Conservation (phyloP, 768 basidiomycete genomes). For the Rhodotorula taiwanensis region DNA sequence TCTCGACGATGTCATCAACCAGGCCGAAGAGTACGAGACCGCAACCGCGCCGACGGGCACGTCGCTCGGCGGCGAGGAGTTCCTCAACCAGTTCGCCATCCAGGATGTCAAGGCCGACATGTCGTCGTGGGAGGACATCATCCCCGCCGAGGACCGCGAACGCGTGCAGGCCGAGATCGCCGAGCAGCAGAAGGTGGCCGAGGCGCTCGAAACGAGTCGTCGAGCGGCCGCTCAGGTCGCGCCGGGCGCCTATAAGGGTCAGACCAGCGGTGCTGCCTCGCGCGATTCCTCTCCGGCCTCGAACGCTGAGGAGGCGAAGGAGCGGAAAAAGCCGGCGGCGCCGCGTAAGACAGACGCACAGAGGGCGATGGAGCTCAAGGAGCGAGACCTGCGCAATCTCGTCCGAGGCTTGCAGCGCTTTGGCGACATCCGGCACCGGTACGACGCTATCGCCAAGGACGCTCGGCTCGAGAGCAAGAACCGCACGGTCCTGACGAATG, state of each 20-base stretch:
- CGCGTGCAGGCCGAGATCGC: slow-evolving; percentile 48
- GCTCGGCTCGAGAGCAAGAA: slow-evolving; percentile 91
- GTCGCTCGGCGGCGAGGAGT: slow-evolving; percentile 94
- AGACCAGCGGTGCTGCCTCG: slow-evolving; percentile 59
- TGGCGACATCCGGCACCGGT: slow-evolving; percentile 93
- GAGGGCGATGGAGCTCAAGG: slow-evolving; percentile 93
- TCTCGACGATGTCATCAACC: slow-evolving; percentile 92
- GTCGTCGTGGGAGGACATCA: slow-evolving; percentile 94
- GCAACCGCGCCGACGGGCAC: slow-evolving; percentile 66
- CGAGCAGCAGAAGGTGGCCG: slow-evolving; percentile 53
- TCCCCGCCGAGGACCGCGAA: slow-evolving; percentile 86
- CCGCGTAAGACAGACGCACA: slow-evolving; percentile 85
- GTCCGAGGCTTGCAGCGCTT: slow-evolving; percentile 92
- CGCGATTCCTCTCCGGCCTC: slow-evolving; percentile 58
- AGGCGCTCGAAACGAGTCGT: slow-evolving; percentile 57
- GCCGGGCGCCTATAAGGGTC: slow-evolving; percentile 67
- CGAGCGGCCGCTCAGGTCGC: slow-evolving; percentile 73
- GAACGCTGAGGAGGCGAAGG: slow-evolving; percentile 54
- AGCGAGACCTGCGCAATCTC: slow-evolving; percentile 89
- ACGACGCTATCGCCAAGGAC: slow-evolving; percentile 83
- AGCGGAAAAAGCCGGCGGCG: slow-evolving; percentile 46
- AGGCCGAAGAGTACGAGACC: slow-evolving; percentile 96
- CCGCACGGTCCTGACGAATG: slow-evolving; percentile 78
- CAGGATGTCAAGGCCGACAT: slow-evolving; percentile 99
- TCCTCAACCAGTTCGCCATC: slow-evolving; percentile 91